These are phyloP conservation scores for Alloteropsis angusta DNA, from an alignment of 202 grass and related monocot species.

Conservation along the genomic window DNA sequence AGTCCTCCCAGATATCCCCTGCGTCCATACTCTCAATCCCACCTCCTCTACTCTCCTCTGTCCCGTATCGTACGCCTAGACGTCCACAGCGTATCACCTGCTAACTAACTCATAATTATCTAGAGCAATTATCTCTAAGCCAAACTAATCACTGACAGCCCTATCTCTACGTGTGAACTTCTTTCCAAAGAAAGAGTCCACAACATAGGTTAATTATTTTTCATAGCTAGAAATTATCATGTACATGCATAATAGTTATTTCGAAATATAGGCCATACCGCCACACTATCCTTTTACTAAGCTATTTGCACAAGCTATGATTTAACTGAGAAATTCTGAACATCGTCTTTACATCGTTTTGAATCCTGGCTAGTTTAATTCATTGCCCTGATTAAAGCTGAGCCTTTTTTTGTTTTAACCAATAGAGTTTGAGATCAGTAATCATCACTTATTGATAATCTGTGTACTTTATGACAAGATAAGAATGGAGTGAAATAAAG, in stretches of 20 bases:
- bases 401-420: not conserved
- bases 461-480: not conserved
- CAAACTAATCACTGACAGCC: too few relatives aligned
- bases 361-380: not conserved
- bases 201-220: not conserved
- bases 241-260: not conserved
- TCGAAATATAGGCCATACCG: not conserved
- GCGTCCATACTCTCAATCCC: too few relatives aligned
- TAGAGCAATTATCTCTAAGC: too few relatives aligned
- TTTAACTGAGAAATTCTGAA: slow-evolving; percentile 10
- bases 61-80: too few relatives aligned
- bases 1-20: too few relatives aligned
- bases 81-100: too few relatives aligned
- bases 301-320: not conserved
- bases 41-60: too few relatives aligned
- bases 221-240: not conserved
- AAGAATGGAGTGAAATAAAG: not conserved
- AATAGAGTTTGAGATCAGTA: not conserved
- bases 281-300: not conserved
- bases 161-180: too few relatives aligned
- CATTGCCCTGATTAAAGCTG: not conserved
- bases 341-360: not conserved
- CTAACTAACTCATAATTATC: too few relatives aligned
- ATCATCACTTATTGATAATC: not conserved
- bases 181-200: too few relatives aligned